phyloP scores from a whole-genome alignment of 2,329 filamentous ascomycete species.

The Beauveria sp. region DNA sequence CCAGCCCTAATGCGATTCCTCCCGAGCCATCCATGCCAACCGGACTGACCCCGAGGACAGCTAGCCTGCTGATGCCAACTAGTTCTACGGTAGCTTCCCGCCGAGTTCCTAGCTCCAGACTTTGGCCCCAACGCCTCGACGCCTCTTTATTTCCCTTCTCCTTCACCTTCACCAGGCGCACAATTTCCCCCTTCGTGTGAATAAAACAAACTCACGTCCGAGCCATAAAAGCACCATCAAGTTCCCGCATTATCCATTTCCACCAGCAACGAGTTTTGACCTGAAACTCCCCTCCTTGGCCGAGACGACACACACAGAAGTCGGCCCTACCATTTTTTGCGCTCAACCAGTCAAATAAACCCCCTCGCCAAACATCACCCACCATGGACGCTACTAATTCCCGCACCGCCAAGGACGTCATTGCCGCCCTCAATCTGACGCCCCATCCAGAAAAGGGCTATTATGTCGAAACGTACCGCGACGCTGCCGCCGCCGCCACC shows the following conservation, averaged over 20 bases:
- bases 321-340: background rate
- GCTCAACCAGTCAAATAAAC: background rate
- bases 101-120: background rate
- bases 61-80: background rate
- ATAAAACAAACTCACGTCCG: background rate
- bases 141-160: background rate
- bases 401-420: constrained; percentile 35
- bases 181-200: no score
- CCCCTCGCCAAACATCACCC: background rate
- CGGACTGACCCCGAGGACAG: no score
- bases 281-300: no score
- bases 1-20: no score
- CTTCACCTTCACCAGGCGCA: background rate
- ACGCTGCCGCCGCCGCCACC: constrained; percentile 20
- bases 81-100: background rate
- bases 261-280: background rate
- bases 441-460: constrained; percentile 43
- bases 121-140: background rate
- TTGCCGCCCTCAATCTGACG: constrained; percentile 32
- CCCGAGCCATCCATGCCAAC: no score
- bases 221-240: background rate
- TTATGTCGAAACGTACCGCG: constrained; percentile 39
- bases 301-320: background rate
- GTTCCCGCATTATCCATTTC: background rate
- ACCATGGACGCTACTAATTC: constrained; percentile 4